A percentile compares a stretch with the other conserved stretches of the same genome.
phyloP scores from a whole-genome alignment of 2,329 filamentous ascomycete species.

The Acephala macrosclerotiorum region DNA sequence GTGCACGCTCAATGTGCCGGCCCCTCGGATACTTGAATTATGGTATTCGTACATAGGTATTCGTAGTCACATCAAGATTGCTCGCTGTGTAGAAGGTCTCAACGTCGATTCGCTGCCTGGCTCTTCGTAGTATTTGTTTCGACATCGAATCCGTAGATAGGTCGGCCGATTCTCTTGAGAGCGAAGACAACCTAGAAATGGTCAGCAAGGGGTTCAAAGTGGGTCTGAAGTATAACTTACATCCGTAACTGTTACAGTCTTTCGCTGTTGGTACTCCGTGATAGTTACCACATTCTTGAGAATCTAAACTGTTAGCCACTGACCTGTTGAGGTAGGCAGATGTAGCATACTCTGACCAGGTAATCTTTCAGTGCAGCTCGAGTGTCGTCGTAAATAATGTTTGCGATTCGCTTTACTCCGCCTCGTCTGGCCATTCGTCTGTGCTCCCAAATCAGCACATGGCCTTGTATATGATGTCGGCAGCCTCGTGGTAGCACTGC shows the following conservation, averaged over 20 bases:
- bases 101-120: constrained; percentile 4
- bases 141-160: constrained; percentile 65
- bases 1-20: neutral
- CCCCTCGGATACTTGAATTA: neutral
- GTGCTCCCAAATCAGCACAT: constrained; percentile 11
- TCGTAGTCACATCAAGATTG: neutral
- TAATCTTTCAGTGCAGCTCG: constrained; percentile 58
- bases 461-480: neutral
- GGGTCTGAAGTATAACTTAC: constrained; percentile 50
- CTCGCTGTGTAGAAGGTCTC: neutral
- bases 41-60: neutral
- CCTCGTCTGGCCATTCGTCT: constrained; percentile 76
- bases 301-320: constrained; percentile 52
- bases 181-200: constrained; percentile 60
- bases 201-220: constrained; percentile 12
- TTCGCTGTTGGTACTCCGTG: constrained; percentile 60
- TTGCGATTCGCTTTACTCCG: constrained; percentile 78
- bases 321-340: neutral
- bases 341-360: constrained; percentile 53
- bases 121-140: constrained; percentile 35
- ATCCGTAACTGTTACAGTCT: constrained; percentile 69
- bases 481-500: neutral
- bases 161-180: constrained; percentile 55
- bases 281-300: constrained; percentile 57
- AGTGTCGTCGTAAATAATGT: constrained; percentile 67